Evolutionary conservation across 2,329 filamentous ascomycete species (phyloP).

Genomic region (Colletotrichum cereale): DNA sequence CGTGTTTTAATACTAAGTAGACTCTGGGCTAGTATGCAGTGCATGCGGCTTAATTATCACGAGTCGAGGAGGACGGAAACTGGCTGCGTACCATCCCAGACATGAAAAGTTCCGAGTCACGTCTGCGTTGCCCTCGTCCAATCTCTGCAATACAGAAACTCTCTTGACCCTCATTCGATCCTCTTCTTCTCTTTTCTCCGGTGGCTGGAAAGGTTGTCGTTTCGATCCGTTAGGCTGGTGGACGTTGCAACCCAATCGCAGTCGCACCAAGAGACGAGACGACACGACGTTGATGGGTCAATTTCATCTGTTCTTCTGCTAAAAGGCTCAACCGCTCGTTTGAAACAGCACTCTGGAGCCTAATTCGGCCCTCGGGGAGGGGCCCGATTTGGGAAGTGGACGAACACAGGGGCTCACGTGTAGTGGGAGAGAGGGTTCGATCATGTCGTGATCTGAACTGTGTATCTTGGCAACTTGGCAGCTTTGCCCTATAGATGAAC

Average conservation of each 20-base stretch:
- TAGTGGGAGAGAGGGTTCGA: background rate
- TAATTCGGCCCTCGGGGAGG: background rate
- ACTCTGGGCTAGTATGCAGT: no score
- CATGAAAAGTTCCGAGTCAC: background rate
- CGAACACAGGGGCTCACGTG: background rate
- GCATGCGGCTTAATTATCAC: background rate
- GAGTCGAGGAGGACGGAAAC: background rate
- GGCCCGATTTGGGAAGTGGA: constrained; percentile 23
- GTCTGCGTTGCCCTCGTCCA: background rate
- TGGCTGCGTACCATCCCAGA: background rate
- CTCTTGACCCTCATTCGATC: background rate
- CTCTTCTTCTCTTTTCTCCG: background rate
- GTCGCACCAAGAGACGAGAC: constrained; percentile 6
- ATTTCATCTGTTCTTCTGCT: background rate
- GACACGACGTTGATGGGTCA: background rate
- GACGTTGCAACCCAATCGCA: background rate
- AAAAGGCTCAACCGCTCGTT: constrained; percentile 6
- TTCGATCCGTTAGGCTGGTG: background rate
- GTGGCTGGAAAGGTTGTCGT: constrained; percentile 20
- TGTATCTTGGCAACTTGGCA: constrained; percentile 2
- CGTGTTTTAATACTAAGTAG: no score
- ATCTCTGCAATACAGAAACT: background rate
- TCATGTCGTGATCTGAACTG: background rate
- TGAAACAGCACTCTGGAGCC: constrained; percentile 19
- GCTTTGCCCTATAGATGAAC: constrained; percentile 36